phyloP scores from a whole-genome alignment of 208 protist genomes.

The Leptomonas seymouri region DNA sequence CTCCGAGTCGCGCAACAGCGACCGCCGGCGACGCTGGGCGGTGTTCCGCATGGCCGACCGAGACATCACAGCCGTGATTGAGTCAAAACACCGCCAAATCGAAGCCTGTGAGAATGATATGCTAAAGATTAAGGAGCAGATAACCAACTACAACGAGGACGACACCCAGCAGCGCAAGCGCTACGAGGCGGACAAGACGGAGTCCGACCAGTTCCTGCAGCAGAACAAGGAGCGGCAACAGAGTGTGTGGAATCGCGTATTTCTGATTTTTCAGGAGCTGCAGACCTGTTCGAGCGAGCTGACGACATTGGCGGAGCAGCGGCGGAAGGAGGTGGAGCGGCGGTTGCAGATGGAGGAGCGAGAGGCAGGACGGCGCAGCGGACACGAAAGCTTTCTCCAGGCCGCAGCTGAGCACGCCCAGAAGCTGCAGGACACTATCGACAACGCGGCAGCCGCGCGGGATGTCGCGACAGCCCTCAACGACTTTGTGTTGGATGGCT shows the following conservation, averaged over 20 bases:
- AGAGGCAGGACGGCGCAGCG: conserved; percentile 80
- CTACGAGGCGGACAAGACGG: conserved; percentile 74
- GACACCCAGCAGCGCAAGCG: conserved; percentile 81
- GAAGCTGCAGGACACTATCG: conserved; percentile 82
- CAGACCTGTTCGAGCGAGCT: conserved; percentile 75
- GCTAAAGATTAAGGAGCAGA: conserved; percentile 81
- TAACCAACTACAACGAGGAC: conserved; percentile 87
- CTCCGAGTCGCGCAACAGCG: conserved; percentile 68
- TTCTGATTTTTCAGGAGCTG: conserved; percentile 76
- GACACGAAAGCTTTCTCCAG: conserved; percentile 79
- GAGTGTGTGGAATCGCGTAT: conserved; percentile 88
- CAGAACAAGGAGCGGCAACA: conserved; percentile 93
- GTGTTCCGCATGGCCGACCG: conserved; percentile 92
- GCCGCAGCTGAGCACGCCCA: conserved; percentile 72
- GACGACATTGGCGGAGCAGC: conserved; percentile 56
- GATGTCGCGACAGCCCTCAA: conserved; percentile 84
- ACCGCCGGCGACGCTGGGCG: conserved; percentile 86
- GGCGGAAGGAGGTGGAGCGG: conserved; percentile 74
- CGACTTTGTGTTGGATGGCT: conserved; percentile 89
- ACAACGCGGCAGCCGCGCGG: conserved; percentile 74
- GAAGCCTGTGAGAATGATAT: conserved; percentile 91
- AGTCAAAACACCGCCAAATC: conserved; percentile 82
- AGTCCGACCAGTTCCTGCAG: conserved; percentile 78
- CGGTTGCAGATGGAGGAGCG: conserved; percentile 85
- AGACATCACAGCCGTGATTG: conserved; percentile 89